phyloP scores from a whole-genome alignment of 257 asterid species.

The Solanum lycopersicoides region DNA sequence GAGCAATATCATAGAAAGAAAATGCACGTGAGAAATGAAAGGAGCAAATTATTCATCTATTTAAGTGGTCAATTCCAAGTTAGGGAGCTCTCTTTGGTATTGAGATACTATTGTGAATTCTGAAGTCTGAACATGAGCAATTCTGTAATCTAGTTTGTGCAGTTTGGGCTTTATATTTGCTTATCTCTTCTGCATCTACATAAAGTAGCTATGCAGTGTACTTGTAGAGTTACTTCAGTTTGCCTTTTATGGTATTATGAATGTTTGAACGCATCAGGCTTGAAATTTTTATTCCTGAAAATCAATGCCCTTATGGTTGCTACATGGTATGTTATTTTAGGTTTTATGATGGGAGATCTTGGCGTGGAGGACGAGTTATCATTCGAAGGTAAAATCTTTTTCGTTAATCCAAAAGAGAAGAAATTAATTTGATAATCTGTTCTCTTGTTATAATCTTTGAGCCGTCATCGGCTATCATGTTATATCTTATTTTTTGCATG shows the following conservation, averaged over 20 bases:
- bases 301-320: background rate
- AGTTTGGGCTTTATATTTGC: background rate
- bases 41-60: background rate
- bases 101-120: background rate
- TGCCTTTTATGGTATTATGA: background rate
- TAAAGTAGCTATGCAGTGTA: background rate
- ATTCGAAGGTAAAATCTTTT: conserved; percentile 15
- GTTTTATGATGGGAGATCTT: conserved; percentile 16
- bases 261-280: background rate
- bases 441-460: background rate
- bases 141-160: background rate
- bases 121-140: background rate
- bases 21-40: background rate
- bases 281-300: background rate
- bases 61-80: background rate
- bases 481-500: background rate
- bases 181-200: background rate
- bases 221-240: background rate
- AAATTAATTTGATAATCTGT: background rate
- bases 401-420: background rate
- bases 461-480: background rate
- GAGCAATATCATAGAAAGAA: background rate
- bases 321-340: conserved; percentile 13
- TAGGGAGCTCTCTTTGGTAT: background rate
- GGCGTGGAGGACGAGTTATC: conserved; percentile 2